Base-by-base conservation (phyloP, 805 yeast genomes). In the Kodamaea neixiangensis region DNA sequence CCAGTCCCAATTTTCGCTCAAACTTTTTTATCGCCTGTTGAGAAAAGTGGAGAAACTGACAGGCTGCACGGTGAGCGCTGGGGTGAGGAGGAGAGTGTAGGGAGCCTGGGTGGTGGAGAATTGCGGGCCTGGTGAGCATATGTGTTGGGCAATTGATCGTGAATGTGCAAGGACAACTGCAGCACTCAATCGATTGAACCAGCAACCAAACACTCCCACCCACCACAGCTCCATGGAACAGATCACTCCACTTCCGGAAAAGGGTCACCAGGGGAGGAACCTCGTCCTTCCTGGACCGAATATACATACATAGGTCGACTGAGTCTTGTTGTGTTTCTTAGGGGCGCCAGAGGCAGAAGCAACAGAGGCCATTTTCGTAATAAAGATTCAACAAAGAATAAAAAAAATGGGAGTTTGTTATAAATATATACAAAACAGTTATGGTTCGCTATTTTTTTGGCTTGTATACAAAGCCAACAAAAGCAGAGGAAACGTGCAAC, bases 311-410 rank as follows among this genome's bases (percentile, higher is more conserved):
- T 79, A 86, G 40, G 90, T 81, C 47, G 87, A 81, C 68, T 86
- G 91, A 39, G 87, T 78, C 69, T 86, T 86, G 59, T 73, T 74
- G 71, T 86, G 91, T 64, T 82, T 85, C 68, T 79, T 80, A 13
- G 47, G 47, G 42, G 64, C 45, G 18, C 19, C 40, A n/a, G 40
- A 17, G 19, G 40, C 17, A 17, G 40, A 35, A 35, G 40, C 40
- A 15, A 14, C 17, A 35, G 40, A 35, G 19, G 40, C 40, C 17
- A 17, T 14, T 35, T 14, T 14, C n/a, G 40, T 17, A 33, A 33
- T 29, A 29, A 44, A 38, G 47, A 44, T 48, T 25, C 14, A 19
- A 34, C 35, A 18, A 38, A 19, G 14, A 21, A n/a, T 29, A 5
- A 19, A 44, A 44, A 44, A 33, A 33, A 33, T 17, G 19, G 14